phyloP scores from a whole-genome alignment of 1,284 basidiomycete genomes.

The Ganoderma leucocontextum region DNA sequence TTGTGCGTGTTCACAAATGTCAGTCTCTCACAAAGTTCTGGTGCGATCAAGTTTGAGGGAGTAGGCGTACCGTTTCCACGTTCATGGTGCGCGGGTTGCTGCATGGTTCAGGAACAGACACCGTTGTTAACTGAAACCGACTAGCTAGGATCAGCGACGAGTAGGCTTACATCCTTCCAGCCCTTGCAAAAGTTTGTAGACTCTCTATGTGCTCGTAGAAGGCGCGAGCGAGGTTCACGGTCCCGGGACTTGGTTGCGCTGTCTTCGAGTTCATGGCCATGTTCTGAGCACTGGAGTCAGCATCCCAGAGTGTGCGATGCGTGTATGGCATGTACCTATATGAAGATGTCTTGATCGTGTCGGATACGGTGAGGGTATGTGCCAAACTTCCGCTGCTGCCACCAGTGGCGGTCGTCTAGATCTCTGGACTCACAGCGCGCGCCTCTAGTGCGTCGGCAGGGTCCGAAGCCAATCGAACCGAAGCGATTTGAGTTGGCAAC shows the following conservation, averaged over 20 bases:
- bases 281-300: not conserved
- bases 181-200: not conserved
- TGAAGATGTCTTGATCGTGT: not conserved
- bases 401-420: too few relatives aligned
- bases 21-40: not conserved
- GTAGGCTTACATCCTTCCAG: not conserved
- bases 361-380: not conserved
- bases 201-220: constrained; percentile 1
- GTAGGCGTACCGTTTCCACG: not conserved
- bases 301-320: not conserved
- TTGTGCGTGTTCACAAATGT: not conserved
- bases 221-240: constrained; percentile 2
- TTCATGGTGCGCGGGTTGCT: not conserved
- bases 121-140: not conserved
- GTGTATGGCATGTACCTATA: not conserved
- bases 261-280: not conserved
- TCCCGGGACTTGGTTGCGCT: not conserved
- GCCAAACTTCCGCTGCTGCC: not conserved
- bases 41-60: not conserved
- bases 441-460: not conserved
- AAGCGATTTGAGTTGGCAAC: not conserved
- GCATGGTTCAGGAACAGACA: not conserved
- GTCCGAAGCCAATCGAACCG: not conserved
- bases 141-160: not conserved
- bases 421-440: too few relatives aligned